Evolutionary conservation across 805 yeast genomes (phyloP), one percentile per base, ranked within the genome.

Genomic region (Phaffomyces antillensis): DNA sequence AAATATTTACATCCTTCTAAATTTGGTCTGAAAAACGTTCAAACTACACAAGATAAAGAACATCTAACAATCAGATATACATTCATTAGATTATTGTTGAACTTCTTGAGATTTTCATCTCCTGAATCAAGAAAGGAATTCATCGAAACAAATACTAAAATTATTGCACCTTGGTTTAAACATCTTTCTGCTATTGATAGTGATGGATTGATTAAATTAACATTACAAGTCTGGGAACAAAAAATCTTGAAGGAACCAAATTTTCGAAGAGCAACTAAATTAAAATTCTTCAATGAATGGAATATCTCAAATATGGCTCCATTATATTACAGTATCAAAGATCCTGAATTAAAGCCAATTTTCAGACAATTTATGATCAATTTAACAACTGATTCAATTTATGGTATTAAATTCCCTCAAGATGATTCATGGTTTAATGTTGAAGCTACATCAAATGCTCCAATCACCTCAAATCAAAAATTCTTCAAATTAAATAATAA

Each of bases 251-350:
- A 65, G 25, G 97, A 90, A 52, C 55, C 67, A 3, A 64, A 73
- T 12, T 83, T 80, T 58, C 77, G 77, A 52, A 82, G 80, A 55
- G 68, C 81, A 48, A 75, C 88, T 0, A 90, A 89, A 59, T 75
- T 87, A 48, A 77, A 79, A 48, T 73, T 89, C 15, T 74, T 91
- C 55, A 87, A 86, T 53, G 97, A 90, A 58, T 77, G 84, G 70
- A 76, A 82, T 20, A 57, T 88, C 46, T 70, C 72, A 25, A 79
- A 79, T 43, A 52, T 87, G 28, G 75, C 78, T 31, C 69, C 75
- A 4, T 60, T 87, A 4, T 79, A 72, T 41, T 67, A 69, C 35
- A 60, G 68, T n/a, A 24, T 56, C 0, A 37, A 67, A 33, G 55
- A 62, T 12, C 63, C 57, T 41, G 49, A 79, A 13, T 66, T 67